Conservation (phyloP, 2,329 filamentous ascomycete species). For the Colletotrichum navitas region DNA sequence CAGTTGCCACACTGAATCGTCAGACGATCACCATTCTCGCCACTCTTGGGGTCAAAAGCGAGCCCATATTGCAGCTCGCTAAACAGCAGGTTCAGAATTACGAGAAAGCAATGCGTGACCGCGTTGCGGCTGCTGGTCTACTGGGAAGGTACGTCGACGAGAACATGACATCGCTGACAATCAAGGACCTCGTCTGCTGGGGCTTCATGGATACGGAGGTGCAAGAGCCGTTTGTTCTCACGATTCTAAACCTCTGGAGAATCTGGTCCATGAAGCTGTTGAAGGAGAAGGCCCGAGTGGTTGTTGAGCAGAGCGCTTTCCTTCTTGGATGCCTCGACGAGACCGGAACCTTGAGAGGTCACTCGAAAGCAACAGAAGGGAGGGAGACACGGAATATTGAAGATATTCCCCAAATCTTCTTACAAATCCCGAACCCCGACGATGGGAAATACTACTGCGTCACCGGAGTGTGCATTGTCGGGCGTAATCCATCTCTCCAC, state of each 20-base stretch:
- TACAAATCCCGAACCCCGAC: constrained; percentile 78
- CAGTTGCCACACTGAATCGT: constrained; percentile 85
- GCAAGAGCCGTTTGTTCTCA: constrained; percentile 84
- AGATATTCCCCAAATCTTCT: constrained; percentile 85
- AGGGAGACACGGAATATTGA: constrained; percentile 58
- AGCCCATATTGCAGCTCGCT: constrained; percentile 77
- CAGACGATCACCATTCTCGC: constrained; percentile 92
- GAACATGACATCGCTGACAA: constrained; percentile 80
- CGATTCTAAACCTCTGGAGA: constrained; percentile 85
- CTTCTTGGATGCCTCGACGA: constrained; percentile 92
- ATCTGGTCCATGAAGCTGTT: constrained; percentile 90
- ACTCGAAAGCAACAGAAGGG: constrained; percentile 65
- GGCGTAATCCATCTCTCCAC: constrained; percentile 93
- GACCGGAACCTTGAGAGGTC: constrained; percentile 79
- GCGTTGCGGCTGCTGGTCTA: constrained; percentile 73
- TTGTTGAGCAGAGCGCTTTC: constrained; percentile 86
- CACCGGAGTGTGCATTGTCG: constrained; percentile 83
- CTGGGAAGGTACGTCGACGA: constrained; percentile 85
- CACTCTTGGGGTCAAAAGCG: constrained; percentile 76
- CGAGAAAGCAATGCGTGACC: constrained; percentile 76
- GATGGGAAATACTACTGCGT: constrained; percentile 73
- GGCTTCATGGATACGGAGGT: constrained; percentile 77
- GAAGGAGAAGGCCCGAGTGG: constrained; percentile 92
- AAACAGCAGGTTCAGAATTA: constrained; percentile 76
- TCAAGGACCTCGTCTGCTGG: constrained; percentile 82